phyloP scores from a whole-genome alignment of 768 basidiomycete species.

The Pulveroboletus sp. region DNA sequence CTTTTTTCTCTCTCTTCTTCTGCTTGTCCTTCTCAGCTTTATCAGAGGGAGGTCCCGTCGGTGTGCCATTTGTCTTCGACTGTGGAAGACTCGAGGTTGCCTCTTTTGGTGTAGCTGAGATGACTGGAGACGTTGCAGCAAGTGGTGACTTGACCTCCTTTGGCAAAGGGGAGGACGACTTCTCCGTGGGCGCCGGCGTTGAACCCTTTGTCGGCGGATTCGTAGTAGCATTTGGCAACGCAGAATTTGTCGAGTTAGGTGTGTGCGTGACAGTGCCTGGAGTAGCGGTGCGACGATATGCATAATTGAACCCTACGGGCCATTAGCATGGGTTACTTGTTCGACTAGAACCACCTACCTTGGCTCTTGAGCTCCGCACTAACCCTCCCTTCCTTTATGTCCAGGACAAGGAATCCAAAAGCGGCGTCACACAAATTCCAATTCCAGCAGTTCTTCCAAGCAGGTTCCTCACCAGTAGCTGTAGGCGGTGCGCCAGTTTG shows the following conservation, averaged over 20 bases:
- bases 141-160: slow-evolving; percentile 33
- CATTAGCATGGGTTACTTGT: slow-evolving; percentile 4
- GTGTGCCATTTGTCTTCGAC: slow-evolving; percentile 30
- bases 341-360: slow-evolving; percentile 46
- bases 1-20: slow-evolving; percentile 61
- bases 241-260: slow-evolving; percentile 51
- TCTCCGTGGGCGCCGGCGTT: slow-evolving; percentile 33
- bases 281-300: slow-evolving; percentile 74
- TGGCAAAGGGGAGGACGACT: slow-evolving; percentile 30
- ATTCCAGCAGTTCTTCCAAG: slow-evolving; percentile 99
- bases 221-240: slow-evolving; percentile 39
- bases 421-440: slow-evolving; percentile 98
- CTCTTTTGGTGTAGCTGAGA: slow-evolving; percentile 29
- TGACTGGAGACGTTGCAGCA: slow-evolving; percentile 33
- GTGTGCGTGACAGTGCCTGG: slow-evolving; percentile 50
- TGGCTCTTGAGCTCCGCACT: slow-evolving; percentile 91
- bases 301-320: slow-evolving; percentile 85
- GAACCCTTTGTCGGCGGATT: slow-evolving; percentile 32
- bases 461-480: slow-evolving; percentile 72
- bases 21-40: slow-evolving; percentile 53
- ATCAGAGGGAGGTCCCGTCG: slow-evolving; percentile 35
- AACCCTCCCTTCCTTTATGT: slow-evolving; percentile 87
- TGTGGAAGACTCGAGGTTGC: slow-evolving; percentile 33
- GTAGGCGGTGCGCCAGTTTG: slow-evolving; percentile 38
- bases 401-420: slow-evolving; percentile 82